Evolutionary conservation across 768 basidiomycete species (phyloP), one percentile per base, ranked within the genome.

Genomic region (Phaeotremella fagi): DNA sequence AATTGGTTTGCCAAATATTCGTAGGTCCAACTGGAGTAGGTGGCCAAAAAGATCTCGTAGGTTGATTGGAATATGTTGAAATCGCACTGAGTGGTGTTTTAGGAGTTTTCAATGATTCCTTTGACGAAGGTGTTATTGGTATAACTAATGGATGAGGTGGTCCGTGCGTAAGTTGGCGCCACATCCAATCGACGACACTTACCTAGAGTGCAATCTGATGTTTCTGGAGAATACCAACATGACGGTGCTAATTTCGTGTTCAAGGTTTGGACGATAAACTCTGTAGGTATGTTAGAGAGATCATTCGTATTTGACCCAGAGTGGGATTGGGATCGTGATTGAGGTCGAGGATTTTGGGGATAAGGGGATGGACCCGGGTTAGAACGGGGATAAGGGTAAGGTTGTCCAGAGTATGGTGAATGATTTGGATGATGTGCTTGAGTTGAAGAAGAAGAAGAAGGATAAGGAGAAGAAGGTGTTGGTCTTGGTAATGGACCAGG

Each of bases 201-300:
- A 71, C 69, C 44, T 20, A 71, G 49, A 3, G 54, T 45, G 25
- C 55, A 52, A 48, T 71, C 69, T 9, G 66, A 41, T 3, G 60
- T 64, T 4, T 52, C 54, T 5, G 66, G 57, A 23, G 55, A 45
- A 25, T 59, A 54, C 69, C 69, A 71, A 37, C 59, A 65, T 22
- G 60, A 42, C 5, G 38, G 57, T 5, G 69, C 69, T 7, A 41
- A 12, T 12, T 55, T 33, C n/a, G 51, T 50, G 24, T 63, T 56
- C 25, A 71, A 48, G n/a, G 55, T 57, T 55, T 59, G 49, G 27
- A 66, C 48, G 9, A 66, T 53, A 41, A 57, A 69, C 24, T 46
- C 53, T 25, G 48, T 25, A 14, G 55, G 55, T 2, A 55, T 56
- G 45, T 48, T 33, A 18, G 24, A 31, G 22, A 52, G 22, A 2